phyloP scores from a whole-genome alignment of 805 yeast genomes.

The Candida alai region DNA sequence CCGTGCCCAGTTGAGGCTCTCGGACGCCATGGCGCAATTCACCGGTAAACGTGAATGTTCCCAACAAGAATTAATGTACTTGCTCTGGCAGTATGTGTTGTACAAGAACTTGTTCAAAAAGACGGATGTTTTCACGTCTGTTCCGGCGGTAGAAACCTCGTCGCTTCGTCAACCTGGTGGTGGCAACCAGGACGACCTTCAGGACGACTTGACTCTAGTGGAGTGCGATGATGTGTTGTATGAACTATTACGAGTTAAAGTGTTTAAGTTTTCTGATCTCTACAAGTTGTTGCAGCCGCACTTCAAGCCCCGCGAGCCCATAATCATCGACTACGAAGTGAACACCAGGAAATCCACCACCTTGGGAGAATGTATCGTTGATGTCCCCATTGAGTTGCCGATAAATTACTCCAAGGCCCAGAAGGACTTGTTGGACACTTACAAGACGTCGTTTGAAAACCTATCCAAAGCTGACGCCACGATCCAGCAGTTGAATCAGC shows the following conservation, averaged over 20 bases:
- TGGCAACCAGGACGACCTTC: constrained; percentile 17
- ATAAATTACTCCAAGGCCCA: constrained; percentile 32
- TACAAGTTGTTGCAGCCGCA: constrained; percentile 63
- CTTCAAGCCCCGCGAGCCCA: constrained; percentile 80
- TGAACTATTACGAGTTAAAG: constrained; percentile 45
- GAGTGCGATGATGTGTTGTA: constrained; percentile 43
- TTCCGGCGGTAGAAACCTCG: constrained; percentile 34
- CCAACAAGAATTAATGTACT: constrained; percentile 79
- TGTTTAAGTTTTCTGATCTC: constrained; percentile 66
- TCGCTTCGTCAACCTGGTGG: constrained; percentile 6
- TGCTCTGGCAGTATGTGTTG: constrained; percentile 75
- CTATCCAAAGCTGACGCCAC: constrained; percentile 42
- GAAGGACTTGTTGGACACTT: constrained; percentile 33
- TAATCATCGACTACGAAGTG: constrained; percentile 69
- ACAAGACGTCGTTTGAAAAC: constrained; percentile 38
- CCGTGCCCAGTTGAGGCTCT: constrained; percentile 52
- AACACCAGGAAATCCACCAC: constrained; percentile 75
- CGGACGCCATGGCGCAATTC: constrained; percentile 61
- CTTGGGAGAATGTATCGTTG: constrained; percentile 75
- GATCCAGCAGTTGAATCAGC: constrained; percentile 39
- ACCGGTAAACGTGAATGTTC: constrained; percentile 77
- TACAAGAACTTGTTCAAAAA: constrained; percentile 52
- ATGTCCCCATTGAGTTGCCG: constrained; percentile 51
- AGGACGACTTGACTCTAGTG: constrained; percentile 32
- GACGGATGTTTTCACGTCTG: constrained; percentile 25